Conservation (phyloP, 2,329 filamentous ascomycete species). For the Pseudopithomyces chartarum region DNA sequence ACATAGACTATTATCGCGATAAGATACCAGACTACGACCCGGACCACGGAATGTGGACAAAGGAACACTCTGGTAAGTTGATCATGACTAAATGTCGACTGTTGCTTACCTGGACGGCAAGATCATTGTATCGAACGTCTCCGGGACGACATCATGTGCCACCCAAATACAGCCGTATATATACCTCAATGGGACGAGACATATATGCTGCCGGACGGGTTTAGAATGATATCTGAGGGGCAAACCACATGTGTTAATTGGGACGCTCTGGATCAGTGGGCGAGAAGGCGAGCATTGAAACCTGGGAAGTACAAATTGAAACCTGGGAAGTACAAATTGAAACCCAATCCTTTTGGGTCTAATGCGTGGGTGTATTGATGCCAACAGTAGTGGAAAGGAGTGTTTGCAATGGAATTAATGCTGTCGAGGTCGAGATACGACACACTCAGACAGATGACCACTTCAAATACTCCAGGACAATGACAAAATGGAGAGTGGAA, state of each 20-base stretch:
- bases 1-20: constrained; percentile 3
- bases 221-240: neutral
- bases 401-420: too few relatives aligned
- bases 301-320: constrained; percentile 1
- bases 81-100: neutral
- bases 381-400: too few relatives aligned
- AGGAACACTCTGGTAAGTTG: constrained; percentile 2
- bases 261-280: constrained; percentile 3
- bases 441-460: too few relatives aligned
- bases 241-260: constrained; percentile 5
- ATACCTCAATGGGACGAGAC: constrained; percentile 4
- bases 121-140: constrained; percentile 11
- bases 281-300: constrained; percentile 4
- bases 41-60: constrained; percentile 1
- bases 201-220: neutral
- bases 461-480: too few relatives aligned
- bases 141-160: constrained; percentile 7
- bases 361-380: neutral
- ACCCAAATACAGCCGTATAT: constrained; percentile 4
- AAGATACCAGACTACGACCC: neutral
- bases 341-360: neutral
- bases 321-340: constrained; percentile 1
- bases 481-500: too few relatives aligned
- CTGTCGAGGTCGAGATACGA: too few relatives aligned
- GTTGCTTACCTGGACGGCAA: neutral